Percentiles rank a stretch among this genome's conserved stretches.
phyloP scores from a whole-genome alignment of 176 grass and related monocot species.

The Stipa capillata region DNA sequence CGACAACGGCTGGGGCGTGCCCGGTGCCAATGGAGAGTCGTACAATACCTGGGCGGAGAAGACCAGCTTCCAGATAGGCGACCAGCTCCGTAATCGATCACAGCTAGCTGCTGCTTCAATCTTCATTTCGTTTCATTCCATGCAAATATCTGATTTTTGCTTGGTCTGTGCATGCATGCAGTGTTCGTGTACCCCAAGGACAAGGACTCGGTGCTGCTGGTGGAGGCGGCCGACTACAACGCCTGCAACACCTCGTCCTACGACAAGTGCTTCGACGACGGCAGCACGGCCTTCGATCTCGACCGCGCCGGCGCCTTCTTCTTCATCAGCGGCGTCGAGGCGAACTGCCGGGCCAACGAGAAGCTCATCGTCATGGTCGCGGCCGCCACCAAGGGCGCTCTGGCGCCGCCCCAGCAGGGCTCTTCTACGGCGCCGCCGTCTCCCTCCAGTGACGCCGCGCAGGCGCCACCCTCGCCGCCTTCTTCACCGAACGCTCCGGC shows the following conservation, averaged over 20 bases:
- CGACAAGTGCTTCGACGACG: constrained; percentile 42
- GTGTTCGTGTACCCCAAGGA: constrained; percentile 66
- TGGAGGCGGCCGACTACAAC: constrained; percentile 59
- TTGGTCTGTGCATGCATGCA: neutral
- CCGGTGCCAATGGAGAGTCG: constrained; percentile 21
- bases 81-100: constrained; percentile 51
- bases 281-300: constrained; percentile 52
- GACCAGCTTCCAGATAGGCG: constrained; percentile 57
- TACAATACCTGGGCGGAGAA: constrained; percentile 65
- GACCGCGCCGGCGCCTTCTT: constrained; percentile 38
- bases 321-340: constrained; percentile 60
- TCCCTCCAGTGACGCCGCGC: neutral
- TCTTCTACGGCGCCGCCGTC: neutral
- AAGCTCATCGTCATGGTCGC: constrained; percentile 40
- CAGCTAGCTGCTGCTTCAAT: neutral
- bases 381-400: neutral
- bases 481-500: neutral
- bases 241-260: constrained; percentile 71
- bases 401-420: neutral
- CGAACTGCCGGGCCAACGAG: constrained; percentile 48
- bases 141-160: too few species aligned
- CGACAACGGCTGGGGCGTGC: constrained; percentile 53
- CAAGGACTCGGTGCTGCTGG: constrained; percentile 61
- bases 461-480: neutral
- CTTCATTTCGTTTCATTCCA: neutral